phyloP scores from a whole-genome alignment of 495 filamentous ascomycete species.

The Penicillium longicatenatum region DNA sequence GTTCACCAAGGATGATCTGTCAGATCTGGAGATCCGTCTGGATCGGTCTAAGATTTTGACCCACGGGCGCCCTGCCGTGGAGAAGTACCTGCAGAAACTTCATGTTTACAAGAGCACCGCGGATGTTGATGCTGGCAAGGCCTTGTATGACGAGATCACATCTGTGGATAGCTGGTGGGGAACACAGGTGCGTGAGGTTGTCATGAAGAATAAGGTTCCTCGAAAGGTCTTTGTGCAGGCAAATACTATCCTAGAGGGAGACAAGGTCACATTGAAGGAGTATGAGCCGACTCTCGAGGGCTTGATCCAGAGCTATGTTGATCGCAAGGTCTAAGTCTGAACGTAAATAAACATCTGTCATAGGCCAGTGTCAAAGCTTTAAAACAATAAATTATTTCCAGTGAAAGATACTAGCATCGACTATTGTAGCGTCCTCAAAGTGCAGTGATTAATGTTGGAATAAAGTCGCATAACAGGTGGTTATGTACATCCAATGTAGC shows the following conservation, averaged over 20 bases:
- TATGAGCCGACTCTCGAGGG: slow-evolving; percentile 87
- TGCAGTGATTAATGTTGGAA: neutral
- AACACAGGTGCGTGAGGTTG: slow-evolving; percentile 71
- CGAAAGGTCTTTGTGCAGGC: slow-evolving; percentile 96
- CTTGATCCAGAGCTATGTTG: slow-evolving; percentile 88
- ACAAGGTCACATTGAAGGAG: slow-evolving; percentile 77
- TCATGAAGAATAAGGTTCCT: slow-evolving; percentile 84
- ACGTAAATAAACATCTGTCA: neutral
- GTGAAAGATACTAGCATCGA: neutral
- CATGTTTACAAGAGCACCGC: slow-evolving; percentile 93
- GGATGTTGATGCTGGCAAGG: slow-evolving; percentile 71
- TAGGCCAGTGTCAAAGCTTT: neutral
- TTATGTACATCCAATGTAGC: neutral
- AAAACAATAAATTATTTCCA: neutral
- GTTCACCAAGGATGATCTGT: slow-evolving; percentile 72
- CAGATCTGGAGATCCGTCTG: slow-evolving; percentile 76
- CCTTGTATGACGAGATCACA: slow-evolving; percentile 82
- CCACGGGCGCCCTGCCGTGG: slow-evolving; percentile 72
- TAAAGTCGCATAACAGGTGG: neutral
- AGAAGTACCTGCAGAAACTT: slow-evolving; percentile 85
- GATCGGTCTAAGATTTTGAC: slow-evolving; percentile 82
- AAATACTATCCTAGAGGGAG: slow-evolving; percentile 77
- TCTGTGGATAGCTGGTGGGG: slow-evolving; percentile 80
- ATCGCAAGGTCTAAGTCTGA: slow-evolving; percentile 60
- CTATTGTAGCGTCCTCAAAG: no score